Percentiles rank a stretch among this genome's conserved stretches.
Evolutionary conservation across 148 eudicot genomes (phyloP).

Genomic region (Drosera capensis): DNA sequence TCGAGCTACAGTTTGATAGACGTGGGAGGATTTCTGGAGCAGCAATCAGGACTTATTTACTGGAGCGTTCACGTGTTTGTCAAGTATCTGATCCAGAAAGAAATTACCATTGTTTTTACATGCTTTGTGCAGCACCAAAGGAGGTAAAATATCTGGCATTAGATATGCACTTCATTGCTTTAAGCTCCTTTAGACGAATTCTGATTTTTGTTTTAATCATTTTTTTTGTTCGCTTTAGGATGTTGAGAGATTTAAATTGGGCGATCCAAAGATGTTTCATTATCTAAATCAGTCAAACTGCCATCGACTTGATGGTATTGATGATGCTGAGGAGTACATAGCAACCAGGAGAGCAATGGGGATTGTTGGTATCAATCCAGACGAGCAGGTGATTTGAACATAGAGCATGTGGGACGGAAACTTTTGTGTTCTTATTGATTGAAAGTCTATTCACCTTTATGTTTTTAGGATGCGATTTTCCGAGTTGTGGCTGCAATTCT

Average conservation of each 20-base stretch:
- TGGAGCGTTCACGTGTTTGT: slow-evolving; percentile 70
- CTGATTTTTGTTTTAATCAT: slow-evolving; percentile 1
- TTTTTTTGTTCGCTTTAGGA: slow-evolving; percentile 24
- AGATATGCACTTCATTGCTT: neutral
- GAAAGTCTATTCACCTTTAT: neutral
- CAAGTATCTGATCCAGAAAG: slow-evolving; percentile 64
- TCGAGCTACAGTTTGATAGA: slow-evolving; percentile 60
- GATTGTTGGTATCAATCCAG: slow-evolving; percentile 66
- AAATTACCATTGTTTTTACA: slow-evolving; percentile 73
- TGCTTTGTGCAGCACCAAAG: slow-evolving; percentile 64
- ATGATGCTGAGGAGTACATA: slow-evolving; percentile 77
- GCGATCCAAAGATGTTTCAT: slow-evolving; percentile 59
- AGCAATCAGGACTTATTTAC: slow-evolving; percentile 60
- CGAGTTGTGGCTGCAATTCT: slow-evolving; percentile 93
- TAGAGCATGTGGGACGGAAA: neutral
- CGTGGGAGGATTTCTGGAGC: slow-evolving; percentile 58
- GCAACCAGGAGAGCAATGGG: slow-evolving; percentile 97
- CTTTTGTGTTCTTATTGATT: neutral
- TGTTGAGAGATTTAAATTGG: slow-evolving; percentile 57
- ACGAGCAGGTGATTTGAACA: slow-evolving; percentile 52
- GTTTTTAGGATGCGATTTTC: slow-evolving; percentile 74
- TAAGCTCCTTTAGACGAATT: neutral
- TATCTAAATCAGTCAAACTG: slow-evolving; percentile 88
- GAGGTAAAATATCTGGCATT: slow-evolving; percentile 27
- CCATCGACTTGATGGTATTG: slow-evolving; percentile 59